phyloP scores from a whole-genome alignment of 1,284 basidiomycete genomes.

The Stygiomarasmius scandens region DNA sequence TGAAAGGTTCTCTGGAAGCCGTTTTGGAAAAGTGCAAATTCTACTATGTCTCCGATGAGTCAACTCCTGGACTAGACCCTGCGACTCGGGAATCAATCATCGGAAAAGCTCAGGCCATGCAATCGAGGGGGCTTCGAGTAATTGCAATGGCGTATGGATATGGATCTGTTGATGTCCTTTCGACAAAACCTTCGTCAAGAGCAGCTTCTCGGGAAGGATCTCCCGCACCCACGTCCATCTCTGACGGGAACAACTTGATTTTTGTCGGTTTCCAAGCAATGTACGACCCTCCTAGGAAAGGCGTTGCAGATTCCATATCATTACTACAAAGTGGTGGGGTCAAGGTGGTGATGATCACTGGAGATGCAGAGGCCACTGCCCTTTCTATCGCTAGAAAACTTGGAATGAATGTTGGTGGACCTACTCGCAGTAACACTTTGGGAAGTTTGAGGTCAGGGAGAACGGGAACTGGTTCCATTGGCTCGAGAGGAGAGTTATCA shows the following conservation, averaged over 20 bases:
- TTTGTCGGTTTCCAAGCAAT: constrained; percentile 95
- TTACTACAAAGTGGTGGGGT: constrained; percentile 85
- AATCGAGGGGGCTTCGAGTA: constrained; percentile 81
- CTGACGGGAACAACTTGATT: constrained; percentile 65
- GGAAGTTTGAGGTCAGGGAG: constrained; percentile 7
- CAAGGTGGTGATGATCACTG: constrained; percentile 98
- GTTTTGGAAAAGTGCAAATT: constrained; percentile 85
- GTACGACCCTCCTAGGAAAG: constrained; percentile 92
- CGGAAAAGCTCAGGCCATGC: constrained; percentile 70
- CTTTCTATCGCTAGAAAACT: constrained; percentile 86
- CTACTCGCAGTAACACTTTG: constrained; percentile 20
- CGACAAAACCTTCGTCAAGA: constrained; percentile 26
- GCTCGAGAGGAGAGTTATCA: background rate
- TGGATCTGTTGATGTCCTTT: constrained; percentile 51
- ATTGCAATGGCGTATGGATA: constrained; percentile 91
- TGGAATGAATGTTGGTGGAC: constrained; percentile 70
- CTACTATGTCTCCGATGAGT: constrained; percentile 86
- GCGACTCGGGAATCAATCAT: constrained; percentile 68
- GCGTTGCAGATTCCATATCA: constrained; percentile 87
- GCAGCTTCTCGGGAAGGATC: constrained; percentile 15
- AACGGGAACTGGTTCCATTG: constrained; percentile 11
- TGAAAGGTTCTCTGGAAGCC: constrained; percentile 92
- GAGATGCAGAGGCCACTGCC: constrained; percentile 92
- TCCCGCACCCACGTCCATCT: constrained; percentile 19
- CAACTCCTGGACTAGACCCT: constrained; percentile 76